Base-by-base conservation (phyloP, 148 eudicot genomes). In the Rhododendron ferrugineum region DNA sequence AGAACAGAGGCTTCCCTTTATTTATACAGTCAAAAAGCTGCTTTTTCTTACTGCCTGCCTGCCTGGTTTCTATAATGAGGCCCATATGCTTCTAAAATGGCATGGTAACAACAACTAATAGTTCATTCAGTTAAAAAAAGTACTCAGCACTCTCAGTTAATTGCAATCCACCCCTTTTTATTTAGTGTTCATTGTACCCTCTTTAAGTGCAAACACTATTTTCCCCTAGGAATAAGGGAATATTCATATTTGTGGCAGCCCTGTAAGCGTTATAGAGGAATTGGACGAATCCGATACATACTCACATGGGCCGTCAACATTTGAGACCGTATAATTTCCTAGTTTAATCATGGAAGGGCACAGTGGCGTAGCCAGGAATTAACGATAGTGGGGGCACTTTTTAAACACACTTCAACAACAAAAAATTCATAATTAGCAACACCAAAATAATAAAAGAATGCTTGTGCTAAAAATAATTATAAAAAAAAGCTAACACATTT, bases 11-110 rank as follows among this genome's bases (percentile, higher is more conserved):
- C 46, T 30, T 11, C 54, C 77, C 78, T n/a, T 80, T 82, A 88
- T 88, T 85, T 88, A 88, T 85, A 87, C 82, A 81, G 82, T 66
- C 6, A 68, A 68, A 68, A 68, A 11, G 37, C 36, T 68, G 74
- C 74, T 68, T 11, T 64, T 68, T 30, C 36, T 68, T 68, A 30
- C 37, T 26, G 74, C 74, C 74, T 26, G 74, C 74, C 74, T 30
- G 4, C 32, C 72, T 66, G 72, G 72, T n/a, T 68, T 68, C 18
- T 11, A 30, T 68, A 28, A 68, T 30, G 32, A 68, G 74, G 74
- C 36, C 36, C 74, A 11, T 28, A 26, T 10, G 34, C 34, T 68
- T 68, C 18, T 5, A 28, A 26, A 26, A 62, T 68, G 36, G 74
- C 74, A 23, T 9, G 30, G 70, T n/a, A n/a, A 64, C 30, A 64